Conservation (phyloP, 179 eudicot species). For the Beta corolliflora region DNA sequence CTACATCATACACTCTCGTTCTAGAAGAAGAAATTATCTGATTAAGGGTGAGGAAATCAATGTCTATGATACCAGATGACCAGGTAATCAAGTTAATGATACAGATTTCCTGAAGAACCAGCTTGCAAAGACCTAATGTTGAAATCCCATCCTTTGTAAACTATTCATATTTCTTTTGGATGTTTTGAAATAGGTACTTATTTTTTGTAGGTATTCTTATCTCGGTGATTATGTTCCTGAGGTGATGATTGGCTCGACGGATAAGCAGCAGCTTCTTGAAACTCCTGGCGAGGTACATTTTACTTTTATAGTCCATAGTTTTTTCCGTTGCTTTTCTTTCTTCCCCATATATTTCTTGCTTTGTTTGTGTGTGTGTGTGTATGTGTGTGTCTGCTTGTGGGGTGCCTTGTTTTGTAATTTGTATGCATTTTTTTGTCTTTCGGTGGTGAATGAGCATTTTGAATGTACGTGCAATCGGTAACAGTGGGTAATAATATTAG, state of each 20-base stretch:
- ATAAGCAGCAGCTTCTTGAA: constrained; percentile 81
- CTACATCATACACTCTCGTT: not conserved
- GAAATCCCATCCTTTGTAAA: not conserved
- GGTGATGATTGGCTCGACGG: constrained; percentile 66
- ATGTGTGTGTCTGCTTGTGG: too few species aligned
- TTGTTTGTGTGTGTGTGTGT: not conserved
- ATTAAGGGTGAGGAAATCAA: not conserved
- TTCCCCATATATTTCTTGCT: not conserved
- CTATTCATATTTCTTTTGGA: constrained; percentile 1
- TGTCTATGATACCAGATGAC: not conserved
- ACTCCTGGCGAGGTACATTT: constrained; percentile 91
- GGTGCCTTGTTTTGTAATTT: not conserved
- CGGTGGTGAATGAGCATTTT: not conserved
- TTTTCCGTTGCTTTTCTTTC: not conserved
- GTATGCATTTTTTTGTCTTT: not conserved
- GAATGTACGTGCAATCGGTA: not conserved
- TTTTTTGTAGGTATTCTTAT: constrained; percentile 57
- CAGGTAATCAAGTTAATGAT: not conserved
- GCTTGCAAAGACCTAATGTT: not conserved
- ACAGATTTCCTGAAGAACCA: not conserved
- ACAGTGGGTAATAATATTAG: not conserved
- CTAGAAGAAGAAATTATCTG: not conserved
- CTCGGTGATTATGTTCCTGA: constrained; percentile 62
- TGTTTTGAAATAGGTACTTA: constrained; percentile 11
- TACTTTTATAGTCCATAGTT: not conserved